Evolutionary conservation across 2,329 filamentous ascomycete species (phyloP), one percentile per base, ranked within the genome.

Genomic region (Penicillium fuscoglaucum): DNA sequence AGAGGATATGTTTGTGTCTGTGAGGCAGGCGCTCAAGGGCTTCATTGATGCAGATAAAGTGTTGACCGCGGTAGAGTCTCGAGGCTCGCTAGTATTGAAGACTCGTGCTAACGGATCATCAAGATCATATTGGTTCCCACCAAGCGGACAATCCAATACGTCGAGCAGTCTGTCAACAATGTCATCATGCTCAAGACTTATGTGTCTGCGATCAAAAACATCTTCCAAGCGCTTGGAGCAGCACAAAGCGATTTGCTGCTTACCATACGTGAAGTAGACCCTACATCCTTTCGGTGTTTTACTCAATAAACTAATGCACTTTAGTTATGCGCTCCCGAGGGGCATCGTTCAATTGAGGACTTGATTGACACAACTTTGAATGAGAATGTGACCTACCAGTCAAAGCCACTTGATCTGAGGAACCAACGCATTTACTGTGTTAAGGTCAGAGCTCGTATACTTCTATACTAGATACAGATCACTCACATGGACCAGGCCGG

Each of bases 391-490:
- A 84, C 82, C 0, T 96, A 90, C 65, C 89, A 90, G 58, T 90
- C 83, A 47, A 86, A 88, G 24, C 89, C 95, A 0, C 81, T 98
- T 5, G 93, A 97, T 61, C 80, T 96, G 57, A 85, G 93, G 15
- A 96, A 97, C 61, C 93, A 98, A 71, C 83, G 93, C 62, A 90
- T 89, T 0, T 97, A 96, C 76, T 93, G 93, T 24, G 88, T 98
- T 33, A 95, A 89, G 78, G 86, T 87, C 68, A 43, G n/a, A 15
- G 3, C n/a, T 45, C 3, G 5, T 15, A 7, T 29, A 28, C 9
- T 24, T 9, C 37, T 28, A 12, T 5, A 29, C 9, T 29, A 4
- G 5, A 35, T 49, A 26, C 6, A 9, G 66, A 71, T 33, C 73
- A 61, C 45, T 61, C 37, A 65, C 64, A 47, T 13, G 39, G 37